phyloP scores from a whole-genome alignment of 139 green algal genomes.

The Closterium sp. region DNA sequence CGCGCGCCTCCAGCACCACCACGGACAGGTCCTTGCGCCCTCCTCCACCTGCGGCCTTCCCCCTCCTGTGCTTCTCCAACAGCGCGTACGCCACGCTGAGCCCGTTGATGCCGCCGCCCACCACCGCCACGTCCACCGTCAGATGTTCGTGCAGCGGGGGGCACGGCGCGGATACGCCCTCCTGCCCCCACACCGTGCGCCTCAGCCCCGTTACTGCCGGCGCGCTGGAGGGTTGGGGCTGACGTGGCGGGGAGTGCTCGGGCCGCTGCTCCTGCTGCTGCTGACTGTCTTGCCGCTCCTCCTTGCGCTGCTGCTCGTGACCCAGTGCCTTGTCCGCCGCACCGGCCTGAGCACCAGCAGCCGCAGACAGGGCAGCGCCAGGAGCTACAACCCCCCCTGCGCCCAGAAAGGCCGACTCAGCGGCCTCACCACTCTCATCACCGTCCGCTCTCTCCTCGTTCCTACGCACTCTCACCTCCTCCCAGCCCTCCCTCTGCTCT shows the following conservation, averaged over 20 bases:
- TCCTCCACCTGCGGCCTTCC: not conserved
- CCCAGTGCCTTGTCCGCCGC: not conserved
- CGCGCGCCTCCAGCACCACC: constrained; percentile 20
- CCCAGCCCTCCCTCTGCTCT: no score
- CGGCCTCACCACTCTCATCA: not conserved
- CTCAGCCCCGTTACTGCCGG: constrained; percentile 11
- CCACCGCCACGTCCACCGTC: constrained; percentile 32
- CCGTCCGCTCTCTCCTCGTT: not conserved
- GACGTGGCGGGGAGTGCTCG: not conserved
- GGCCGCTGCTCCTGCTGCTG: not conserved
- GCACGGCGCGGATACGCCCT: constrained; percentile 17
- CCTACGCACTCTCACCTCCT: not conserved
- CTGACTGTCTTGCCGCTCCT: no score
- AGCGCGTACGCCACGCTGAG: constrained; percentile 39
- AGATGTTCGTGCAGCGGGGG: not conserved
- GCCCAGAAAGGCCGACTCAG: not conserved
- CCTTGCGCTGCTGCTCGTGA: no score
- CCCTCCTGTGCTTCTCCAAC: not conserved
- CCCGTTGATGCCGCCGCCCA: constrained; percentile 34
- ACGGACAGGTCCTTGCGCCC: constrained; percentile 16
- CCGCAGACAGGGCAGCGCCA: not conserved
- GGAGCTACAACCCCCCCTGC: not conserved
- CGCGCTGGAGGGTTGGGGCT: not conserved
- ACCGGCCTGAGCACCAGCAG: not conserved
- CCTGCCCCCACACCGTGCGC: constrained; percentile 31